Base-by-base conservation (phyloP, 352 stramenopile genomes). In the Phytopythium oedochilum region DNA sequence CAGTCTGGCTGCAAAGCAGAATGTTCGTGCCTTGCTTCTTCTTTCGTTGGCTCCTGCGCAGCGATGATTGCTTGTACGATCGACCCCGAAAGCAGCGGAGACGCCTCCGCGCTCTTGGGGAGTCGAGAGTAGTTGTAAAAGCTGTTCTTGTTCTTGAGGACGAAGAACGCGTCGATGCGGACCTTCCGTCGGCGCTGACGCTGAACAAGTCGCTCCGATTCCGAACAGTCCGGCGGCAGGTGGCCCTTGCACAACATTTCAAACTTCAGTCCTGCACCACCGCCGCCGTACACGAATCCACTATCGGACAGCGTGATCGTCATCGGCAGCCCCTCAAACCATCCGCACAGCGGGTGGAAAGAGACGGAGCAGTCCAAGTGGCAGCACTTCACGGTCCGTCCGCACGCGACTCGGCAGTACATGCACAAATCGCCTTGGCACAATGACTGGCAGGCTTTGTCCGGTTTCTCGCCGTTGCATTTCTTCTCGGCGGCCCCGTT, bases 281-380 rank as follows among this genome's bases (percentile, higher is more conserved):
- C 86, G 17, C 83, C 86, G 18, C 65, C 71, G 56, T 94, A 93
- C 18, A 93, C 54, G 31, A 80, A 89, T 26, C 79, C 63, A 20
- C 71, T 65, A 15, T 75, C 64, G 28, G 64, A 44, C 15, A 83
- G 60, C 1, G 61, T 67, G 45, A 89, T 73, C 2, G 66, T 85
- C 83, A 96, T 91, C 6, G 79, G 70, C 9, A 87, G 63, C 8
- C 88, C 88, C 25, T 87, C 80, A 57, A 81, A 96, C 88, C 88
- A 96, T 0, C 73, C 83, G 28, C 88, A 96, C 28, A 96, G 65
- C 20, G 88, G 78, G 57, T 96, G 88, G 26, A 90, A 96, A 8
- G 85, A 88, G 25, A 66, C 70, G 9, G 57, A 64, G 38, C 83
- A 93, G 0, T 53, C 77, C 26, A 58, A 29, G 31, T 86, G 64